Evolutionary conservation across 495 filamentous ascomycete species (phyloP), one percentile per base, ranked within the genome.

Genomic region (Trichoderma orchidacearum): DNA sequence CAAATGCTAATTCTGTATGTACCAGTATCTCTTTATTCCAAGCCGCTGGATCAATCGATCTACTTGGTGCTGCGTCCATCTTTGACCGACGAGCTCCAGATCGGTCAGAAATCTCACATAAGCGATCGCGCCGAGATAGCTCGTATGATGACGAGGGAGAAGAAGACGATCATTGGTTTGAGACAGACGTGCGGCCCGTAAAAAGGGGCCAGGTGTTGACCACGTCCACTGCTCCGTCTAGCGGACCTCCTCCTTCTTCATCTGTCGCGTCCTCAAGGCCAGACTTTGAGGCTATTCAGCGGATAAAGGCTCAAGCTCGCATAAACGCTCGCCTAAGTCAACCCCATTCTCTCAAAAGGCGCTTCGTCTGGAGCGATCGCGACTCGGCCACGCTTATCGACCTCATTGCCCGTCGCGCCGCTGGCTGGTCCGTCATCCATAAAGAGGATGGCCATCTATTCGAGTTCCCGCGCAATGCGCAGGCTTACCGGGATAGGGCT

Each of bases 401-500:
- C 5, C 31, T 34, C 53, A 15, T 55, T 12, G 21, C 5, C 1
- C 18, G 21, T 8, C 53, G 31, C 8, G 30, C n/a, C 17, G 53
- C 32, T 17, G 17, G 12, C 2, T 55, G 53, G 53, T 17, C 53
- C 53, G 18, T 7, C 17, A 55, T 55, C 21, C 30, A 57, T 0
- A 79, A 86, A 32, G 72, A 79, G 57, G 67, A 64, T 31, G 51
- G 62, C 1, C 64, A 68, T 2, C 65, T 68, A 0, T 69, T 82
- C 30, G 63, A 75, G 30, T 56, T 60, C 6, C 60, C 63, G 0
- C 73, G 82, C n/a, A 72, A 75, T 60, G 81, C 85, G 60, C 80
- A 83, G 48, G 76, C 74, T 23, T 64, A 86, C 18, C 84, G 83
- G 30, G 83, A 87, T 69, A 87, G 85, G 65, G 84, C 81, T 45